Conservation (phyloP, 768 basidiomycete genomes). For the Tulasnella sp. region DNA sequence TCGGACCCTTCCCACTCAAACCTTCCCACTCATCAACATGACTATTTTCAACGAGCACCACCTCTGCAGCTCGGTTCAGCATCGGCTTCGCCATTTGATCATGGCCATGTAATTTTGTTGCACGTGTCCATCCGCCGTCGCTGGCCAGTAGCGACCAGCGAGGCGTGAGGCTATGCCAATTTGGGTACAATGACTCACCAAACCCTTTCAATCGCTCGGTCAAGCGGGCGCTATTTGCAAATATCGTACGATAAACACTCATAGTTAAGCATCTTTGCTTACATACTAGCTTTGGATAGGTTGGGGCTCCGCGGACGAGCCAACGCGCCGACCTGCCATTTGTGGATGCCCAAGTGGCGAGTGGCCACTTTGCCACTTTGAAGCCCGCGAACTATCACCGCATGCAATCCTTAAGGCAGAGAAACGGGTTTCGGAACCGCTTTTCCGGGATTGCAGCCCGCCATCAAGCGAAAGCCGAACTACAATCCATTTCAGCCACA, state of each 20-base stretch:
- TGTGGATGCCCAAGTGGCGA: not conserved
- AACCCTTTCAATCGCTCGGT: not conserved
- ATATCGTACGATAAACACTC: conserved; percentile 4
- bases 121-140: not conserved
- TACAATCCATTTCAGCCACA: not conserved
- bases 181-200: not conserved
- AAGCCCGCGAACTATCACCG: not conserved
- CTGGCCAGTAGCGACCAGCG: not conserved
- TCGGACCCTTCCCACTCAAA: not conserved
- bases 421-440: not conserved
- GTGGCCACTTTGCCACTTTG: not conserved
- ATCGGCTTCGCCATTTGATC: not conserved
- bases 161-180: not conserved
- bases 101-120: not conserved
- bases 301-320: not conserved
- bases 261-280: not conserved
- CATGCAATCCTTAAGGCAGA: not conserved
- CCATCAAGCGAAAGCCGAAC: not conserved
- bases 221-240: not conserved
- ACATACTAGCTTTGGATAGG: not conserved
- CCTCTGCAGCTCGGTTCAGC: not conserved
- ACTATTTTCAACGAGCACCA: conserved; percentile 8
- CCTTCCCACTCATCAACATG: not conserved
- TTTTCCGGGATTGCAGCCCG: not conserved
- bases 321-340: not conserved